Evolutionary conservation across 345 rosid species (phyloP).

Genomic region (Euphorbia tirucalli): DNA sequence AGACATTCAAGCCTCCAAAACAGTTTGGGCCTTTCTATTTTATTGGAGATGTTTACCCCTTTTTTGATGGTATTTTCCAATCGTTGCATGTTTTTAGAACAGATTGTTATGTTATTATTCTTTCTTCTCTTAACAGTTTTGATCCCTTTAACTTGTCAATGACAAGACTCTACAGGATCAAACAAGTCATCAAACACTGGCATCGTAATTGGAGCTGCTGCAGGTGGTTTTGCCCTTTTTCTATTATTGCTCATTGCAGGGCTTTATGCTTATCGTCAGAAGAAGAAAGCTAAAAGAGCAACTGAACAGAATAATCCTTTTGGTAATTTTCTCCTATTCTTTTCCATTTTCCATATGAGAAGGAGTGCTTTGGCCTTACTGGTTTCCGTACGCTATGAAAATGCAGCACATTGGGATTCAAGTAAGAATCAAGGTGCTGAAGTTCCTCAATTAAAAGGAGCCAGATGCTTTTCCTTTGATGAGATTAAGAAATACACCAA

Average conservation of each 20-base stretch:
- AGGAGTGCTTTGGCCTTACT: constrained; percentile 3
- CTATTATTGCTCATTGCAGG: constrained; percentile 57
- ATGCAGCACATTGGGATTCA: constrained; percentile 65
- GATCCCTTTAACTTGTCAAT: not conserved
- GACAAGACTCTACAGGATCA: constrained; percentile 25
- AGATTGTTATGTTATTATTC: not conserved
- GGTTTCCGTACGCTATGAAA: constrained; percentile 6
- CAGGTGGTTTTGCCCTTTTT: constrained; percentile 52
- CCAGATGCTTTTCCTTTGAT: constrained; percentile 55
- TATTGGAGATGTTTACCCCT: constrained; percentile 27
- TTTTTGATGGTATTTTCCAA: constrained; percentile 49
- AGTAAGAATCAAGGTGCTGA: constrained; percentile 47
- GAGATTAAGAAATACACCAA: constrained; percentile 67
- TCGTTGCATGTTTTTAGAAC: not conserved
- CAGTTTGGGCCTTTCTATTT: constrained; percentile 64
- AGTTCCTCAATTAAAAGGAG: constrained; percentile 75
- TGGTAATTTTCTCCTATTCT: too few species aligned
- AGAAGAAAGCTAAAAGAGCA: constrained; percentile 68
- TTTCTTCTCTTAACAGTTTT: not conserved
- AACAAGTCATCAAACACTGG: constrained; percentile 42
- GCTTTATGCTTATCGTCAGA: constrained; percentile 64
- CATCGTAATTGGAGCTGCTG: constrained; percentile 66
- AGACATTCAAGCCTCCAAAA: constrained; percentile 55
- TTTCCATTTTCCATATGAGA: not conserved
- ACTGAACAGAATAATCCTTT: constrained; percentile 45